Evolutionary conservation across 2,329 filamentous ascomycete species (phyloP).

Genomic region (Colletotrichum theobromicola): DNA sequence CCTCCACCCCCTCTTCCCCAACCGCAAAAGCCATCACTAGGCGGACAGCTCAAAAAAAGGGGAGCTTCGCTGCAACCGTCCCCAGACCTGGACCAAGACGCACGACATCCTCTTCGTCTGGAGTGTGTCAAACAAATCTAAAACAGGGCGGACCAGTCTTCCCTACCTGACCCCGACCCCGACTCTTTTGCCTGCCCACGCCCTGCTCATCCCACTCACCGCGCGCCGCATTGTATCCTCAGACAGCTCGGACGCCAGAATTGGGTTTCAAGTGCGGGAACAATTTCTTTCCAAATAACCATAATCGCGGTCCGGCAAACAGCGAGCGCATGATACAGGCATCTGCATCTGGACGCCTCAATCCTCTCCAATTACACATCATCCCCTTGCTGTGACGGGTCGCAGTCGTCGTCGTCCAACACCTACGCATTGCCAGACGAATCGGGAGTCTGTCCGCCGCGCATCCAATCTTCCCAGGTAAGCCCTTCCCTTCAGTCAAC

Average conservation of each 20-base stretch:
- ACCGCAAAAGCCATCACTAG: neutral
- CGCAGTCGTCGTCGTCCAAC: neutral
- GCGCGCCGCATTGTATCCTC: constrained; percentile 18
- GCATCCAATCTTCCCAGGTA: constrained; percentile 10
- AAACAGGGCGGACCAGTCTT: constrained; percentile 16
- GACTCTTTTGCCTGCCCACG: neutral
- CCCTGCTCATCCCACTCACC: neutral
- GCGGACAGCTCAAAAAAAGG: neutral
- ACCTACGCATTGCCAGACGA: constrained; percentile 14
- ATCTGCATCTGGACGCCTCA: neutral
- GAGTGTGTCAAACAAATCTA: constrained; percentile 21
- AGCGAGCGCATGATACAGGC: neutral
- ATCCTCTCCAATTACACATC: constrained; percentile 1
- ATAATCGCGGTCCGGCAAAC: constrained; percentile 1
- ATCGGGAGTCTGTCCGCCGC: constrained; percentile 4
- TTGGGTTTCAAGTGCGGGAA: constrained; percentile 21
- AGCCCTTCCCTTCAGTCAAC: neutral
- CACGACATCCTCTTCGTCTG: constrained; percentile 21
- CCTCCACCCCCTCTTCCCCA: neutral
- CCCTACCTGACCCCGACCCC: neutral
- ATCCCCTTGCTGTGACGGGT: constrained; percentile 8
- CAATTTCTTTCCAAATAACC: constrained; percentile 16
- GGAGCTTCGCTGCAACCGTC: neutral
- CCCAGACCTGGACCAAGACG: neutral
- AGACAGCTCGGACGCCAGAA: constrained; percentile 21